phyloP scores from a whole-genome alignment of 257 asterid genomes.

The Solanum tacnaense region DNA sequence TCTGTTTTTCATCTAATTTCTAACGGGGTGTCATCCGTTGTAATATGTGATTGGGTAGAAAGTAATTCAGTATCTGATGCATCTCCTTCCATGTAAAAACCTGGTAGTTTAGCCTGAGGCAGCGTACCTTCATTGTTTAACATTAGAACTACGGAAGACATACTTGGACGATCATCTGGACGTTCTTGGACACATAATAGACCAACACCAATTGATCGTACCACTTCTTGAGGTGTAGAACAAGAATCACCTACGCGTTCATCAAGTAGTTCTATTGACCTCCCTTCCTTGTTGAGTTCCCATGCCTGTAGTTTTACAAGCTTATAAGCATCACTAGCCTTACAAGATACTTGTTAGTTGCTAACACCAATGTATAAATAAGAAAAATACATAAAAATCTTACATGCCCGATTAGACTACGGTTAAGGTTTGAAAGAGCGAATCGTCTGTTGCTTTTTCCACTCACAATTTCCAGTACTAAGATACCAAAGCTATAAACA shows the following conservation, averaged over 20 bases:
- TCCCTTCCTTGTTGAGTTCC: conserved; percentile 15
- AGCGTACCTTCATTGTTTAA: conserved; percentile 14
- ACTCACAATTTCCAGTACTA: conserved; percentile 19
- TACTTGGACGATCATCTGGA: conserved; percentile 24
- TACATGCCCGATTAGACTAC: conserved; percentile 19
- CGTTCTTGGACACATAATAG: conserved; percentile 26
- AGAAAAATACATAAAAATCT: not conserved
- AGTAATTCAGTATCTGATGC: not conserved
- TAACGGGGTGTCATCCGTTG: not conserved
- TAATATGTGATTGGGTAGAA: not conserved
- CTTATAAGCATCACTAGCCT: not conserved
- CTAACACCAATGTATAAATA: not conserved
- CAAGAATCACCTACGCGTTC: not conserved
- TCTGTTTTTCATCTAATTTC: not conserved
- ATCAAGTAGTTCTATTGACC: conserved; percentile 13
- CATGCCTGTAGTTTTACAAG: conserved; percentile 16
- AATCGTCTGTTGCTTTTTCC: conserved; percentile 16
- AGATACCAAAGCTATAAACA: conserved; percentile 21
- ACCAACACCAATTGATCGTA: conserved; percentile 22
- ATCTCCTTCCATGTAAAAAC: conserved; percentile 13
- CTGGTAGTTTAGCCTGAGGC: conserved; percentile 22
- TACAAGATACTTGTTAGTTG: not conserved
- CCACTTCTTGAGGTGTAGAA: conserved; percentile 5
- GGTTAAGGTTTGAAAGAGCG: conserved; percentile 5
- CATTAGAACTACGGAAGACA: conserved; percentile 22